These are phyloP conservation scores for Paramecium sexaurelia DNA, from an alignment of 73 alveolate genomes.

Conservation along the genomic window DNA sequence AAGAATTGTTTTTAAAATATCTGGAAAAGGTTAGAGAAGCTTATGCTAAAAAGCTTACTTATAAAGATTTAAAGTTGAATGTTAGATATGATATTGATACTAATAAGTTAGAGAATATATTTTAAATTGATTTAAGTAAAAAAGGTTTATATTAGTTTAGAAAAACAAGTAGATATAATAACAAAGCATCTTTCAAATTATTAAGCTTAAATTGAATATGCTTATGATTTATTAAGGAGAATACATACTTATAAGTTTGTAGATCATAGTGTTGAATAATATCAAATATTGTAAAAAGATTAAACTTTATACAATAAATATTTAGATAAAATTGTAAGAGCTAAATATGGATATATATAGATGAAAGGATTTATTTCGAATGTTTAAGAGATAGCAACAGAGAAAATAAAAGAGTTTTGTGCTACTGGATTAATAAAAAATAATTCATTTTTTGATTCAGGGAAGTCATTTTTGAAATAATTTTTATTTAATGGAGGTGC, in stretches of 20 bases:
- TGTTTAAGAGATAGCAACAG: slow-evolving; percentile 19
- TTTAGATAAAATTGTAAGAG: background rate
- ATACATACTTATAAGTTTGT: slow-evolving; percentile 8
- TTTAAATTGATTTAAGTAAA: slow-evolving; percentile 40
- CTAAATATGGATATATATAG: background rate
- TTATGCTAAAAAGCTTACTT: background rate
- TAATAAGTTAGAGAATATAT: background rate
- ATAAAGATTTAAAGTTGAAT: slow-evolving; percentile 8
- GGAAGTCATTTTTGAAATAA: background rate
- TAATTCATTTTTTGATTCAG: slow-evolving; percentile 3
- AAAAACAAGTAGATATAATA: background rate
- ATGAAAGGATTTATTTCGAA: background rate
- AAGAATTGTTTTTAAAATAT: background rate
- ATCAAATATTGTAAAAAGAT: background rate
- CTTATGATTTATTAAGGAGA: slow-evolving; percentile 49
- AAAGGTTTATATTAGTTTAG: background rate
- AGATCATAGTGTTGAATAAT: background rate
- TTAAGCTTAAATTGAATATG: slow-evolving; percentile 13
- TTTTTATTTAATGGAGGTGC: background rate
- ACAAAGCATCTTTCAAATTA: background rate
- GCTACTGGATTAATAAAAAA: slow-evolving; percentile 25
- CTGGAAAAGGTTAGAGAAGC: background rate
- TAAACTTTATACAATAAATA: slow-evolving; percentile 4
- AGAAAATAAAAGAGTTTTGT: slow-evolving; percentile 29
- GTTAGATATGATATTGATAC: background rate